phyloP scores from a whole-genome alignment of 2,329 filamentous ascomycete species.

The Simplicillium sp. region DNA sequence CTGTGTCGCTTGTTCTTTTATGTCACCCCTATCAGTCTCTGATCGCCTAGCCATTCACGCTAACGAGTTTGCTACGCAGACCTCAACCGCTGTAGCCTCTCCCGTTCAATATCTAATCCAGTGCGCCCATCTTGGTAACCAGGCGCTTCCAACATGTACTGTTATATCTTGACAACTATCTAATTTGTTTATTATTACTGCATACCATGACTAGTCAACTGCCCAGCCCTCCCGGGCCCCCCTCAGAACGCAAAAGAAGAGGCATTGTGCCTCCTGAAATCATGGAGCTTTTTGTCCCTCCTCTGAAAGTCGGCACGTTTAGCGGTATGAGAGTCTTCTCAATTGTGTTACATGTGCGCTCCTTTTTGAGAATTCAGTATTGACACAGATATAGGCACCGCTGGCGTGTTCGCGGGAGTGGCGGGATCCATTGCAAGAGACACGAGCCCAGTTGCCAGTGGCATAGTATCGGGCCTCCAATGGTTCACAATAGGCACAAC shows the following conservation, averaged over 20 bases:
- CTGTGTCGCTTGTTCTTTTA: too few relatives aligned
- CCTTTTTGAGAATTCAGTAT: background rate
- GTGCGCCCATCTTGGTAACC: too few relatives aligned
- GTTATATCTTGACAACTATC: too few relatives aligned
- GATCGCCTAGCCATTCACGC: too few relatives aligned
- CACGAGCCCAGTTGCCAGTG: constrained; percentile 59
- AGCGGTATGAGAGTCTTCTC: background rate
- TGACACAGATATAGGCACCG: constrained; percentile 32
- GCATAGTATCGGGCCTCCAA: constrained; percentile 63
- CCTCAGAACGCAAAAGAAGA: constrained; percentile 16
- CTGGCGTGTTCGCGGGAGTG: constrained; percentile 56
- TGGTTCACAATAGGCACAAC: constrained; percentile 71
- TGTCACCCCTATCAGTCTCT: too few relatives aligned
- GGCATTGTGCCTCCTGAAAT: constrained; percentile 33
- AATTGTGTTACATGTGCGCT: too few relatives aligned
- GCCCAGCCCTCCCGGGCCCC: constrained; percentile 10
- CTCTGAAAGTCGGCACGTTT: constrained; percentile 44
- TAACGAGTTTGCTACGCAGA: too few relatives aligned
- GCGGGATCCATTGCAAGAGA: constrained; percentile 64
- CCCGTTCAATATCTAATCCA: too few relatives aligned
- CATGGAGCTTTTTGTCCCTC: constrained; percentile 34
- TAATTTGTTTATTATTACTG: background rate
- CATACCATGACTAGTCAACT: constrained; percentile 10
- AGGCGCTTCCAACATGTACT: too few relatives aligned
- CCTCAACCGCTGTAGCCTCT: too few relatives aligned